Evolutionary conservation across 2,329 filamentous ascomycete species (phyloP), one percentile per base, ranked within the genome.

Genomic region (Sphaerulina musiva): DNA sequence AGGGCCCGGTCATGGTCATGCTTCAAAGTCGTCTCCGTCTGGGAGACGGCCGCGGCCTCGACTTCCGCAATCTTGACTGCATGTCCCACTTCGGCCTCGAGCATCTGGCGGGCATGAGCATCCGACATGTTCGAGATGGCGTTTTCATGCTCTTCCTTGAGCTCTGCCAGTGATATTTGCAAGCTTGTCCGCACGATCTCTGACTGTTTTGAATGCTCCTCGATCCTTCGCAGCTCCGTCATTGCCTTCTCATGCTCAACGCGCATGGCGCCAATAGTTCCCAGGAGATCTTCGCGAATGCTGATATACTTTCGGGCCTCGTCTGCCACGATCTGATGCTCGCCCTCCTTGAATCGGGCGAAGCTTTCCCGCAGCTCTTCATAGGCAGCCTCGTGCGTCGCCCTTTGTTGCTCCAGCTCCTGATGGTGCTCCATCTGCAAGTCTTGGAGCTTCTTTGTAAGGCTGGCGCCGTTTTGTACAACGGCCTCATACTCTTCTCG

Each of bases 391-490:
- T 64, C 59, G 39, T 61, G 60, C 50, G 54, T 59, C 39, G 59
- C 59, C 17, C 49, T 38, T 36, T 62, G 57, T 46, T 63, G 60
- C 48, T 64, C 62, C 17, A 64, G 54, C 47, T 63, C 62, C 26
- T 58, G 60, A 36, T 64, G 62, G 41, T 64, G 60, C 34, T 59
- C 55, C 38, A 60, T 57, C 10, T 51, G 52, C 14, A 57, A 26
- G 1, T 63, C 61, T 31, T 51, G 53, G 20, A 63, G 54, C 50
- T 57, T 46, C 34, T 54, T 46, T 26, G 54, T 56, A 5, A 59
- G 51, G 12, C 26, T 42, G 26, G 40, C 40, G 42, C 59, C 60
- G 45, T 57, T 59, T 20, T 26, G 45, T 7, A 54, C 31, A n/a
- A 56, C 26, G 6, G 34, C 32, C 6, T 56, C 53, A 50, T 55